A percentile compares a stretch with the other conserved stretches of the same genome.
Conservation (phyloP, 2,329 filamentous ascomycete species). For the Colletotrichum sp. region DNA sequence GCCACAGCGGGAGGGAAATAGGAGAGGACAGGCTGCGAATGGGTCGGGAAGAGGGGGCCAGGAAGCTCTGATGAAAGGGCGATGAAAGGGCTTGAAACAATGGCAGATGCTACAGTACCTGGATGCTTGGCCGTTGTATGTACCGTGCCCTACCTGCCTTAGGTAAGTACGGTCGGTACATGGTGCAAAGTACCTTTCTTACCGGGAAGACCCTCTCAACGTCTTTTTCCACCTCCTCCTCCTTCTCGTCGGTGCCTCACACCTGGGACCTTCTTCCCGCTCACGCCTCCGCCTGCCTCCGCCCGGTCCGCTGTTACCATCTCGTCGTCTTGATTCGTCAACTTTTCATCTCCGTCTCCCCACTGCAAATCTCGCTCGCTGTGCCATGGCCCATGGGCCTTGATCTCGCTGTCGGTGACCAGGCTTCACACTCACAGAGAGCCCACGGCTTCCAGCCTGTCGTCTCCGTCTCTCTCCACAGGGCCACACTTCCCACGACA, state of each 20-base stretch:
- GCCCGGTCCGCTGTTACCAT: not conserved
- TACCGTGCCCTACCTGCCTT: not conserved
- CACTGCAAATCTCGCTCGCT: constrained; percentile 7
- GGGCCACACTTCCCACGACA: constrained; percentile 11
- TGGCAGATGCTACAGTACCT: constrained; percentile 9
- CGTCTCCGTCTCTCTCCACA: constrained; percentile 14
- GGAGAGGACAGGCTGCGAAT: not conserved
- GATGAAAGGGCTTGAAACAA: not conserved
- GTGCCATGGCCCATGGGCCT: not conserved
- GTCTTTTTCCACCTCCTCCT: not conserved
- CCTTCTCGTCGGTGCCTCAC: not conserved
- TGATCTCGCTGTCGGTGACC: not conserved
- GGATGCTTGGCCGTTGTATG: not conserved
- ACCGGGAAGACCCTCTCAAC: not conserved
- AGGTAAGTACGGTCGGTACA: not conserved
- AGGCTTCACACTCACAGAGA: not conserved
- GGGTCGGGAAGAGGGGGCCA: not conserved
- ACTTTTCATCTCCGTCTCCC: not conserved
- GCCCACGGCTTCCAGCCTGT: not conserved
- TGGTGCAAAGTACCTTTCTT: not conserved
- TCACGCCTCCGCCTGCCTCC: not conserved
- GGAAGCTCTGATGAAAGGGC: constrained; percentile 16
- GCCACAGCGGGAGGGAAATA: not conserved
- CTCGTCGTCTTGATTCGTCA: not conserved
- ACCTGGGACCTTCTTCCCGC: not conserved